Evolutionary conservation across 129 eudicot species (phyloP).

Genomic region (Apium graveolens): DNA sequence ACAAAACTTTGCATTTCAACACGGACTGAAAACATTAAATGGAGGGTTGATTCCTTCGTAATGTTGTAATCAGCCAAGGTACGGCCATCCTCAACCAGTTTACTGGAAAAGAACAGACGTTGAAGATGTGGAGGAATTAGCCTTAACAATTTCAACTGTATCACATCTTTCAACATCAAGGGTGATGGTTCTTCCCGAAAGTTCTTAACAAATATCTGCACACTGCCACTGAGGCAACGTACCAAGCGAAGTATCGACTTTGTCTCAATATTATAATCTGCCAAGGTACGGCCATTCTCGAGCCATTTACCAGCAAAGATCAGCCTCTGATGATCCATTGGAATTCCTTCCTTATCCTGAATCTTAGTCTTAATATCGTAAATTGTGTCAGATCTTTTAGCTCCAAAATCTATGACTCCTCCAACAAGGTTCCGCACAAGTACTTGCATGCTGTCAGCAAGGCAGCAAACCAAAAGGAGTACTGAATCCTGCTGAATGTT

Average conservation of each 20-base stretch:
- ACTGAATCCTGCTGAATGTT: background rate
- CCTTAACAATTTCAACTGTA: background rate
- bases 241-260: background rate
- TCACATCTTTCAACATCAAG: background rate
- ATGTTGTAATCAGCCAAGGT: background rate
- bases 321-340: background rate
- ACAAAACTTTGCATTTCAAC: background rate
- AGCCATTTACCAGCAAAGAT: background rate
- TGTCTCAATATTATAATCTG: background rate
- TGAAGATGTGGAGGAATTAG: background rate
- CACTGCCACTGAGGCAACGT: background rate
- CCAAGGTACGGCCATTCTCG: background rate
- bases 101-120: background rate
- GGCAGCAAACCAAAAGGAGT: background rate
- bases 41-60: background rate
- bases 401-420: background rate
- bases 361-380: background rate
- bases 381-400: background rate
- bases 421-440: background rate
- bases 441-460: background rate
- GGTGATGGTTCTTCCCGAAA: background rate
- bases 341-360: background rate
- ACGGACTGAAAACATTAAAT: background rate
- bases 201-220: background rate
- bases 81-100: background rate